Conservation (phyloP, 2,329 filamentous ascomycete species). For the Epichloe hybrida region DNA sequence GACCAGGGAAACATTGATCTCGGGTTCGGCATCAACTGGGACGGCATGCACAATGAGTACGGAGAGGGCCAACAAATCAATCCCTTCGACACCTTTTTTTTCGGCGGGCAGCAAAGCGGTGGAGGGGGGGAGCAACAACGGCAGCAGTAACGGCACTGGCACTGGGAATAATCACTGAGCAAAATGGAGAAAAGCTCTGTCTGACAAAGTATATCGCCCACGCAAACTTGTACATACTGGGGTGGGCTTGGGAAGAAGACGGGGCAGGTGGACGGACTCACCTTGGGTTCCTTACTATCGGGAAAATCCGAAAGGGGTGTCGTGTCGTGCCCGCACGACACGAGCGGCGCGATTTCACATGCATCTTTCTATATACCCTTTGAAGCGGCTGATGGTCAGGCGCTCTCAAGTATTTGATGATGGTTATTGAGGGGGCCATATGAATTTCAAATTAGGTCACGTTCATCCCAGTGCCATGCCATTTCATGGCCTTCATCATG, state of each 20-base stretch:
- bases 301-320: too few species aligned
- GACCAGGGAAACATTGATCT: slow-evolving; percentile 45
- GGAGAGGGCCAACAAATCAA: slow-evolving; percentile 49
- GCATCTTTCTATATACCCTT: background rate
- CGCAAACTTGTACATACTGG: too few species aligned
- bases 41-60: slow-evolving; percentile 49
- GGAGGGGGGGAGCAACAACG: slow-evolving; percentile 14
- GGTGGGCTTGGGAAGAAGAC: too few species aligned
- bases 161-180: background rate
- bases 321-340: background rate
- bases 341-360: background rate
- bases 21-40: slow-evolving; percentile 53
- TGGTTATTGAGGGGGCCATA: too few species aligned
- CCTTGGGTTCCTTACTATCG: too few species aligned
- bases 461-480: too few species aligned
- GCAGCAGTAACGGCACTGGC: slow-evolving; percentile 5
- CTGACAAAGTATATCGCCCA: too few species aligned
- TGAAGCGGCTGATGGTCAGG: background rate
- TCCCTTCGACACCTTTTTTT: slow-evolving; percentile 59
- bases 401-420: background rate
- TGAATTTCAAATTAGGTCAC: too few species aligned
- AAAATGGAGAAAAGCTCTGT: too few species aligned
- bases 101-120: slow-evolving; percentile 38
- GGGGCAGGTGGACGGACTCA: too few species aligned
- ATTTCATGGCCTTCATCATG: too few species aligned